A percentile compares a stretch with the other conserved stretches of the same genome.
Conservation (phyloP, 2,329 filamentous ascomycete species). For the Delphinella strobiligena region DNA sequence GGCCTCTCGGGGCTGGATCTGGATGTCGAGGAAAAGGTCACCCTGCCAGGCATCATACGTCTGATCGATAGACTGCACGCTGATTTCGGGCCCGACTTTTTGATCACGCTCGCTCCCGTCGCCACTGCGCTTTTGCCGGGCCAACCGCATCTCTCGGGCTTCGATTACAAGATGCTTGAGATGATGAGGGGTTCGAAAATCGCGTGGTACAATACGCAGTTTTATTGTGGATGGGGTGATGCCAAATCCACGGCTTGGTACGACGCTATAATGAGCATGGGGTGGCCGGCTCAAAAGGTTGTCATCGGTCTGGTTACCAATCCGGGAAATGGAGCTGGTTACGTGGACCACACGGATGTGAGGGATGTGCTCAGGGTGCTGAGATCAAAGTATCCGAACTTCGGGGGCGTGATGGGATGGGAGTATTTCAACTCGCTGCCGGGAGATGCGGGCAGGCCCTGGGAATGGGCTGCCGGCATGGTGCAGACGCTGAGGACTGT, state of each 20-base stretch:
- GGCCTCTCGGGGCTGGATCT: conserved; percentile 61
- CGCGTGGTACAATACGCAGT: conserved; percentile 81
- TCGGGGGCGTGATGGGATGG: conserved; percentile 90
- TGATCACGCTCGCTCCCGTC: conserved; percentile 73
- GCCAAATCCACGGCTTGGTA: conserved; percentile 41
- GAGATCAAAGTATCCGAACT: conserved; percentile 49
- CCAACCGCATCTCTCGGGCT: conserved; percentile 60
- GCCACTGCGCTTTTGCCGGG: conserved; percentile 56
- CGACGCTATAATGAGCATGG: conserved; percentile 44
- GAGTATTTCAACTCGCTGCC: conserved; percentile 82
- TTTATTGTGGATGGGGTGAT: conserved; percentile 83
- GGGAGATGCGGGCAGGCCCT: conserved; percentile 49
- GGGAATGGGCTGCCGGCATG: conserved; percentile 68
- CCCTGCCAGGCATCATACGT: conserved; percentile 48
- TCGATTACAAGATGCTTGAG: conserved; percentile 67
- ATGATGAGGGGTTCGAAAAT: conserved; percentile 53
- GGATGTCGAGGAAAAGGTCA: conserved; percentile 69
- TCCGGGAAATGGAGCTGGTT: conserved; percentile 55
- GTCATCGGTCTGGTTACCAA: conserved; percentile 75
- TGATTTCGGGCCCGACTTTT: conserved; percentile 59
- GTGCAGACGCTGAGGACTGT: conserved; percentile 30
- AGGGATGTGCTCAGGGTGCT: conserved; percentile 46
- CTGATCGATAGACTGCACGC: conserved; percentile 36
- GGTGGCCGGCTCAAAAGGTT: conserved; percentile 62
- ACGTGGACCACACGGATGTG: conserved; percentile 47